Evolutionary conservation across 2,329 filamentous ascomycete species (phyloP).

Genomic region (Lachnellula arida): DNA sequence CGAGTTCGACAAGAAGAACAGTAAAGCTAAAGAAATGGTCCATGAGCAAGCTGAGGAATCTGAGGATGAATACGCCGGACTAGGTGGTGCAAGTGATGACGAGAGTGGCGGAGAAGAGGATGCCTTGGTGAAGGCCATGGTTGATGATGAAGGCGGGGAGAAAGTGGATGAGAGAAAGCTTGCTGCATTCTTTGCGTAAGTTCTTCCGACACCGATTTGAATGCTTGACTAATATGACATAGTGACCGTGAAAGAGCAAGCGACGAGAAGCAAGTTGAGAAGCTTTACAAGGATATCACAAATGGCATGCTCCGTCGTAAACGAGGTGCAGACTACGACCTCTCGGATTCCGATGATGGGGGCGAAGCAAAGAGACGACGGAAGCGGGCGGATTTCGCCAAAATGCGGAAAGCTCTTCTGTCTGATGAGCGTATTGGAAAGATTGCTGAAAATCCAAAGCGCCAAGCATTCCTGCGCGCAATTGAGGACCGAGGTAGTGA

Average conservation of each 20-base stretch:
- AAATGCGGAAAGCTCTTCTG: slow-evolving; percentile 85
- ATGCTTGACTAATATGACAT: slow-evolving; percentile 11
- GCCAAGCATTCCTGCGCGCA: slow-evolving; percentile 82
- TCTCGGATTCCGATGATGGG: slow-evolving; percentile 89
- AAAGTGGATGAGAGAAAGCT: slow-evolving; percentile 75
- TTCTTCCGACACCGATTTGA: slow-evolving; percentile 27
- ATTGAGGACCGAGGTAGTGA: slow-evolving; percentile 78
- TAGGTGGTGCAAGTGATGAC: slow-evolving; percentile 87
- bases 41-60: slow-evolving; percentile 96
- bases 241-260: slow-evolving; percentile 74
- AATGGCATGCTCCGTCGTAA: slow-evolving; percentile 83
- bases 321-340: slow-evolving; percentile 72
- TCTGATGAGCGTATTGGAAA: slow-evolving; percentile 87
- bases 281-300: slow-evolving; percentile 88
- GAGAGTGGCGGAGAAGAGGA: slow-evolving; percentile 73
- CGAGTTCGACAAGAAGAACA: slow-evolving; percentile 77
- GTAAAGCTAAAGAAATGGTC: slow-evolving; percentile 79
- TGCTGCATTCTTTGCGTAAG: slow-evolving; percentile 85
- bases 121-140: slow-evolving; percentile 76
- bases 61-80: slow-evolving; percentile 93
- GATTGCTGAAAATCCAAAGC: slow-evolving; percentile 84
- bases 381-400: slow-evolving; percentile 83
- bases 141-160: slow-evolving; percentile 76
- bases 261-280: slow-evolving; percentile 84
- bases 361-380: slow-evolving; percentile 70